These are phyloP conservation scores for Pseudozyma pruni DNA, from an alignment of 1,284 basidiomycete genomes.

Conservation along the genomic window DNA sequence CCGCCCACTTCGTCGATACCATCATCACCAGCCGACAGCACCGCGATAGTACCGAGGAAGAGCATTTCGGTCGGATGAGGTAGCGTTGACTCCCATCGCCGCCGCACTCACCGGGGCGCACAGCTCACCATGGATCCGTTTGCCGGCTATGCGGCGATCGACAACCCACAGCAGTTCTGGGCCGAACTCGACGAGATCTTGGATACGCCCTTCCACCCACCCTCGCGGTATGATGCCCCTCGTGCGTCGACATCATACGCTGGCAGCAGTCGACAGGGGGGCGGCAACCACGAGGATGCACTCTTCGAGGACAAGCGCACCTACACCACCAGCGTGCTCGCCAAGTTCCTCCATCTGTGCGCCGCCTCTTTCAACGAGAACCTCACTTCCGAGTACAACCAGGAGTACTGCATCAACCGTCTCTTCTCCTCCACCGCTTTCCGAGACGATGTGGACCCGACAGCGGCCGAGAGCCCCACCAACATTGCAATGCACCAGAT, in stretches of 20 bases:
- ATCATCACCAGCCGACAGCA: too few species aligned
- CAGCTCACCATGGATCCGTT: conserved; percentile 51
- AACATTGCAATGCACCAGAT: conserved; percentile 41
- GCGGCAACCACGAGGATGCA: neutral
- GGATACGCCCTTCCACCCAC: conserved; percentile 36
- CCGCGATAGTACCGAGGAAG: too few species aligned
- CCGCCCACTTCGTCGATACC: too few species aligned
- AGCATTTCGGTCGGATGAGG: conserved; percentile 6
- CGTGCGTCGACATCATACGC: conserved; percentile 1
- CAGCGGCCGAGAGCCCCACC: neutral
- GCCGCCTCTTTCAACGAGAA: conserved; percentile 52
- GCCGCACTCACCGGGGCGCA: neutral
- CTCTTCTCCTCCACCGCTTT: conserved; percentile 48
- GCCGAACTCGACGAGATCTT: conserved; percentile 58
- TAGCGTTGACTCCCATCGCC: neutral
- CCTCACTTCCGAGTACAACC: conserved; percentile 42
- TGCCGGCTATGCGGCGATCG: conserved; percentile 47
- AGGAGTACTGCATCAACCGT: conserved; percentile 50
- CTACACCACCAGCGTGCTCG: conserved; percentile 32
- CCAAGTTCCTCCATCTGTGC: conserved; percentile 55
- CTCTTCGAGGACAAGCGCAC: conserved; percentile 31
- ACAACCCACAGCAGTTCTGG: conserved; percentile 57
- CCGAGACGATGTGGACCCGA: conserved; percentile 18
- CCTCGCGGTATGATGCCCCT: neutral
- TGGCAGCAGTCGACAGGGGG: too few species aligned